Base-by-base conservation (phyloP, 345 rosid genomes). In the Garcia nutans region DNA sequence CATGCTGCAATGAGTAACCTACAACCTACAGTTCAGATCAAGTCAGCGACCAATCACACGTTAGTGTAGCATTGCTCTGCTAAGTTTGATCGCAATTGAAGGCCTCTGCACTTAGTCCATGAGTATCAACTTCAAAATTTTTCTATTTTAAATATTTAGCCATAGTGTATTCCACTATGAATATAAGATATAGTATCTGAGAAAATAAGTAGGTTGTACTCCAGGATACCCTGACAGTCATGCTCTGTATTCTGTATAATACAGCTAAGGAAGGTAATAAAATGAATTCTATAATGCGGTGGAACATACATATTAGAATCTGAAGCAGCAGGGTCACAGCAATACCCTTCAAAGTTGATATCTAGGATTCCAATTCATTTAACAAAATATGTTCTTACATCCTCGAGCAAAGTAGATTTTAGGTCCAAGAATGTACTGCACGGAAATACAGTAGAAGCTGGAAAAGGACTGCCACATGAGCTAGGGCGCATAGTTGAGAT, bases 401-500 rank as follows among this genome's bases (percentile, higher is more conserved):
- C 37, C 60, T 31, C 37, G 41, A 26, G 74, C 23, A n/a, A 77
- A 80, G 88, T 88, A 76, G n/a, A 83, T 42, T 42, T 79, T 64
- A 80, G 77, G 89, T 85, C 86, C 81, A 75, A 23, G 57, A 72
- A 42, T 57, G 58, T 33, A 52, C 55, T 47, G 23, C 19, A 15
- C 65, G 22, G 76, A 73, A 56, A 26, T 75, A 12, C 42, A 72
- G 66, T 20, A 45, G 65, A 50, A 11, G 11, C 74, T 68, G 64
- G 58, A 58, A 70, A 75, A 74, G 74, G 67, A 71, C 85, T n/a
- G 85, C 64, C 76, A 74, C 20, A 84, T 85, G 89, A 86, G 93
- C 89, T 88, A 91, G 90, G 84, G 65, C 45, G 86, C 91, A 88
- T 37, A 3, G 81, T 58, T 74, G 52, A 83, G 84, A 81, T 84